phyloP scores from a whole-genome alignment of 208 protist genomes.

The Leishmania martiniquensis region DNA sequence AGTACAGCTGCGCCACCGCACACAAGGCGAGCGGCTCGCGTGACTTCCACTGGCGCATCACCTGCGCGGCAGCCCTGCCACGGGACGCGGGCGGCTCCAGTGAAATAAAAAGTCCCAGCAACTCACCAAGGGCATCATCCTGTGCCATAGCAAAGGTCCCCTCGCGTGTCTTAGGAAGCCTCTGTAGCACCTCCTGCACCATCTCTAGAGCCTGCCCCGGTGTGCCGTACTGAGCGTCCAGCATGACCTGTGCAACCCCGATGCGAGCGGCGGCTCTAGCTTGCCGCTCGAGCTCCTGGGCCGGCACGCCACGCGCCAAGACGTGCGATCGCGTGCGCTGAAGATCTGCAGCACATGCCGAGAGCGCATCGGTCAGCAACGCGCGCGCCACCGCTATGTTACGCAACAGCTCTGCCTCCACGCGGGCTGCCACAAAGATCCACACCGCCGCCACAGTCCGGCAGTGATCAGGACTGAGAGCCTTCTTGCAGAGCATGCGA shows the following conservation, averaged over 20 bases:
- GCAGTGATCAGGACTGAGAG: constrained; percentile 54
- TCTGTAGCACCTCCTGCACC: constrained; percentile 61
- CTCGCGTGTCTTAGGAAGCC: constrained; percentile 67
- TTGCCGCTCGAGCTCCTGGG: constrained; percentile 50
- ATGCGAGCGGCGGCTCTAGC: constrained; percentile 39
- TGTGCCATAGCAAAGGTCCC: constrained; percentile 53
- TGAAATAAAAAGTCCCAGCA: constrained; percentile 67
- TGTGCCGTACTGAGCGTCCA: constrained; percentile 33
- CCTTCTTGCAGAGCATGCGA: constrained; percentile 46
- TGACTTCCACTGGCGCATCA: constrained; percentile 69
- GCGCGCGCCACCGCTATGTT: constrained; percentile 36
- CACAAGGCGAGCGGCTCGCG: constrained; percentile 75
- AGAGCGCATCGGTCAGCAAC: constrained; percentile 37
- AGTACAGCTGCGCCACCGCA: constrained; percentile 77
- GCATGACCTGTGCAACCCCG: constrained; percentile 36
- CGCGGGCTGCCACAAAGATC: constrained; percentile 59
- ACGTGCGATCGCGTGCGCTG: constrained; percentile 13
- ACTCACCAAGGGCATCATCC: constrained; percentile 53
- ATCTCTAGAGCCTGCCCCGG: constrained; percentile 58
- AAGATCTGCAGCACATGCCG: constrained; percentile 25
- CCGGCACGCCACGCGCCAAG: constrained; percentile 16
- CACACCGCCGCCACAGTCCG: constrained; percentile 46
- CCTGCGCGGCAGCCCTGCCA: constrained; percentile 61
- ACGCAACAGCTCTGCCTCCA: constrained; percentile 57
- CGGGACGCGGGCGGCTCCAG: constrained; percentile 58